phyloP scores from a whole-genome alignment of 352 stramenopile genomes.

The Poterioochromonas sp. region DNA sequence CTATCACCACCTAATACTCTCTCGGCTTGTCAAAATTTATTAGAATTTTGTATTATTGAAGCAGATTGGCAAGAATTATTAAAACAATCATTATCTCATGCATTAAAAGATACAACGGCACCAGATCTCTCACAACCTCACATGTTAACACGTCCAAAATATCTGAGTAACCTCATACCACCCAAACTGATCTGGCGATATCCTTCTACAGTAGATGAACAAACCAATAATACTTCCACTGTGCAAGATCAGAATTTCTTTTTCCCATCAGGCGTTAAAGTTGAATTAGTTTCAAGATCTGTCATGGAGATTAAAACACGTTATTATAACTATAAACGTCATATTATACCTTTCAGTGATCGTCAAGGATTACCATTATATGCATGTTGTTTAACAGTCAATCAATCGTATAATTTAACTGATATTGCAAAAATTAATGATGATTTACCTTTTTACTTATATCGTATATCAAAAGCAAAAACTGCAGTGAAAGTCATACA shows the following conservation, averaged over 20 bases:
- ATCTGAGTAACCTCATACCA: background rate
- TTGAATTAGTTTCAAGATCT: background rate
- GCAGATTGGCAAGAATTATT: no score
- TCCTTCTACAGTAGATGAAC: background rate
- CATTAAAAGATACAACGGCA: no score
- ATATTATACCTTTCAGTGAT: background rate
- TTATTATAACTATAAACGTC: background rate
- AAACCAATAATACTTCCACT: background rate
- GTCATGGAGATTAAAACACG: background rate
- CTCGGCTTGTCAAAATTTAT: no score
- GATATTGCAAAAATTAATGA: background rate
- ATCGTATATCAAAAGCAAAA: background rate
- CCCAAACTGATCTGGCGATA: background rate
- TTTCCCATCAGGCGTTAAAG: background rate
- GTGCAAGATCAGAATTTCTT: conserved; percentile 7
- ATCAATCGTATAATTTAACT: background rate
- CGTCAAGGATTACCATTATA: background rate
- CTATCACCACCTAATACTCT: no score
- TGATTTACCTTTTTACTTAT: background rate
- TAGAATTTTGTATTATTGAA: conserved; percentile 9
- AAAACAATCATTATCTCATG: no score
- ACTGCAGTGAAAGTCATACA: background rate
- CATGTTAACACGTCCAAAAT: background rate
- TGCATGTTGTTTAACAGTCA: background rate
- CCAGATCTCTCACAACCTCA: no score